These are phyloP conservation scores for Phyllachora maydis DNA, from an alignment of 2,329 filamentous ascomycete genomes.

Conservation along the genomic window DNA sequence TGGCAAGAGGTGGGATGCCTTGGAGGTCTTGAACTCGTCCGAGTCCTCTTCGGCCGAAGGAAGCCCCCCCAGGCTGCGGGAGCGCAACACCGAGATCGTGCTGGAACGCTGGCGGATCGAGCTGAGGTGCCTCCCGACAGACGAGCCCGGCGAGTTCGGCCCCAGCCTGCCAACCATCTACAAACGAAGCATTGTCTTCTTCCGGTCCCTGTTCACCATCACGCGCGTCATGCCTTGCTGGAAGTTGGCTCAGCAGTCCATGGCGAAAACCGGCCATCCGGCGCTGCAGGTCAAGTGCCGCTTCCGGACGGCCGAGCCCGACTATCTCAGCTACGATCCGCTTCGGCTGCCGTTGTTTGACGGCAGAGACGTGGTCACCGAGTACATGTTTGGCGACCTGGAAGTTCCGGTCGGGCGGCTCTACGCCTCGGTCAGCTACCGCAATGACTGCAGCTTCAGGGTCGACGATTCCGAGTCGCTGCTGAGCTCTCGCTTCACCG, in stretches of 20 bases:
- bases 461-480: slow-evolving; percentile 83
- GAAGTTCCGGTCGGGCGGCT: slow-evolving; percentile 76
- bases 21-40: slow-evolving; percentile 56
- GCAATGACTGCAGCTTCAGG: slow-evolving; percentile 75
- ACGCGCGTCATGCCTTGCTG: slow-evolving; percentile 69
- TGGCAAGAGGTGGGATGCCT: slow-evolving; percentile 83
- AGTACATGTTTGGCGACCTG: slow-evolving; percentile 64
- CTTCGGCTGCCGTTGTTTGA: slow-evolving; percentile 52
- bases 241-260: slow-evolving; percentile 57
- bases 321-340: slow-evolving; percentile 39
- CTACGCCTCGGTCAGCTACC: slow-evolving; percentile 63
- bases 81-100: slow-evolving; percentile 49
- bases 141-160: slow-evolving; percentile 28
- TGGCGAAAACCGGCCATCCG: slow-evolving; percentile 37
- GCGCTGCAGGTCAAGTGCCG: slow-evolving; percentile 62
- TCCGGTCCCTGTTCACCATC: slow-evolving; percentile 70
- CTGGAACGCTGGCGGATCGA: slow-evolving; percentile 84
- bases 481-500: slow-evolving; percentile 83
- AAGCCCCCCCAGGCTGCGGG: slow-evolving; percentile 12
- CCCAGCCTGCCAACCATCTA: slow-evolving; percentile 66
- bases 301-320: slow-evolving; percentile 41
- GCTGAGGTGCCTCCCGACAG: slow-evolving; percentile 39
- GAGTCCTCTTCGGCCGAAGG: slow-evolving; percentile 28
- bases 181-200: slow-evolving; percentile 92
- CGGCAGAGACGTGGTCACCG: slow-evolving; percentile 43